Evolutionary conservation across 2,329 filamentous ascomycete genomes (phyloP), one percentile per base, ranked within the genome.

Genomic region (Graphilbum ipis-grandicollis): DNA sequence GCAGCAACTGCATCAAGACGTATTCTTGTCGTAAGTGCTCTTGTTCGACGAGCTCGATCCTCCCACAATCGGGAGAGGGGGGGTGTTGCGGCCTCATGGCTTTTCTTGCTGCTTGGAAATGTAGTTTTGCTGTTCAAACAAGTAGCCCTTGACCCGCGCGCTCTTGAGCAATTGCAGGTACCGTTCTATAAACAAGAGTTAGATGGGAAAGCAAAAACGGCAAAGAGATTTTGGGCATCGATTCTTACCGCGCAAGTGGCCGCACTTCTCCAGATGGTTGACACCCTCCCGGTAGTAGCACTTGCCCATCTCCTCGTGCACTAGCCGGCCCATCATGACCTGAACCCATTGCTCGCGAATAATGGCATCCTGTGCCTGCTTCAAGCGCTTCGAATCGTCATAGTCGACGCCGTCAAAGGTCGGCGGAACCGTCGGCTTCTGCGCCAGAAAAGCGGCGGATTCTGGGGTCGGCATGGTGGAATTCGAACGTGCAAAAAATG

Each of bases 201-300:
- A 26, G 30, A 12, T 7, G 12, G 7, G 23, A 25, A 12, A 13
- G 25, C n/a, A 7, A 3, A 5, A 23, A 19, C 29, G 9, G n/a
- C 9, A n/a, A 29, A 29, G 23, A 25, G 31, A 17, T 35, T n/a
- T n/a, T n/a, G n/a, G n/a, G n/a, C n/a, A n/a, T n/a, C n/a, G n/a
- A n/a, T 23, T 23, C 78, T 66, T 56, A 90, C 82, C 81, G 79
- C 82, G 68, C 58, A 88, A 57, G 50, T 70, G 64, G 46, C 80
- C 81, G 57, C 82, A 90, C 62, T 88, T 90, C 68, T 88, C 82
- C 56, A 90, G 59, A 56, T 90, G 82, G 58, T 90, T 90, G 46
- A 86, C 79, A 39, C 82, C 83, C 60, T 90, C 79, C 47, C 73
- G 68, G 58, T 75, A 73, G 60, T 90, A 90, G 65, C 82, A 90